A percentile compares a stretch with the other conserved stretches of the same genome.
These are phyloP conservation scores for Clonostachys sp. DNA, from an alignment of 2,329 filamentous ascomycete species.

Conservation along the genomic window DNA sequence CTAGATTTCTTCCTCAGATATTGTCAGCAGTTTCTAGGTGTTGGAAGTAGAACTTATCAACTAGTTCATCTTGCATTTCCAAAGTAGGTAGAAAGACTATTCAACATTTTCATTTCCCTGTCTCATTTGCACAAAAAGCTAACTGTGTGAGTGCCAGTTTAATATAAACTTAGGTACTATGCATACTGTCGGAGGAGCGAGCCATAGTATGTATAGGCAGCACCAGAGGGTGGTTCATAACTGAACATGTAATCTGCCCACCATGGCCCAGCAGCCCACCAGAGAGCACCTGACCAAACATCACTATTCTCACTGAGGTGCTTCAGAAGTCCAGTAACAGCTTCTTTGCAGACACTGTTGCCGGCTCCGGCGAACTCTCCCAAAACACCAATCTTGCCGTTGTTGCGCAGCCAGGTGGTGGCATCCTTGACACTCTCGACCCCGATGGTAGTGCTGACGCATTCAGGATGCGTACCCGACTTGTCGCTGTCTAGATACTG, in stretches of 20 bases:
- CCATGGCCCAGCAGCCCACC: background rate
- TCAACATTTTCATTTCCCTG: too few relatives aligned
- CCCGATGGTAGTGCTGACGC: conserved; percentile 29
- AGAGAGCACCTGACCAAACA: background rate
- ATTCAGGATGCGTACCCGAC: conserved; percentile 40
- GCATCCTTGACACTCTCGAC: background rate
- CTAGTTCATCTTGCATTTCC: too few relatives aligned
- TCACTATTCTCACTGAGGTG: background rate
- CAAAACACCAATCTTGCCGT: background rate
- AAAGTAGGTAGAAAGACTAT: too few relatives aligned
- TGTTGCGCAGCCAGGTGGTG: background rate
- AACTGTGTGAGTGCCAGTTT: too few relatives aligned
- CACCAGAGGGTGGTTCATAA: background rate
- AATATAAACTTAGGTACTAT: too few relatives aligned
- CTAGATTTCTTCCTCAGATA: too few relatives aligned
- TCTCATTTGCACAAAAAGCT: too few relatives aligned
- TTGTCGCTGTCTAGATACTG: conserved; percentile 53
- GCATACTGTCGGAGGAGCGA: too few relatives aligned
- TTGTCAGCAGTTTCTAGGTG: too few relatives aligned
- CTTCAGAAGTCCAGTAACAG: background rate
- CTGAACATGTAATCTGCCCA: background rate
- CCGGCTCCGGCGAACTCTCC: background rate
- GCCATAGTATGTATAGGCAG: background rate
- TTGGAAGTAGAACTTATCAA: too few relatives aligned
- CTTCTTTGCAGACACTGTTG: background rate